A percentile compares a stretch with the other conserved stretches of the same genome.
These are phyloP conservation scores for Penicillium fimorum DNA, from an alignment of 495 filamentous ascomycete species.

Conservation along the genomic window DNA sequence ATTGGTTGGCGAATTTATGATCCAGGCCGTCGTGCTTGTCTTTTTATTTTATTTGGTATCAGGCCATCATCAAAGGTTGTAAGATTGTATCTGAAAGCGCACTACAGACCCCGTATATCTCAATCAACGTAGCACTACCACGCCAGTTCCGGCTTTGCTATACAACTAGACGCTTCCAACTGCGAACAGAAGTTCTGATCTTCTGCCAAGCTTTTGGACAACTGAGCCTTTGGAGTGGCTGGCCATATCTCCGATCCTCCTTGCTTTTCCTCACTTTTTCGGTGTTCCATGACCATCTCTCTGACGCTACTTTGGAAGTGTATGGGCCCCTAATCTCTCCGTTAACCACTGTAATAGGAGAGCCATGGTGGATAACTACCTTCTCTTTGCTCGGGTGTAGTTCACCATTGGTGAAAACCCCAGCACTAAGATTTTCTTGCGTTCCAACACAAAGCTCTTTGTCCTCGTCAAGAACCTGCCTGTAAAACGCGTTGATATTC, in stretches of 20 bases:
- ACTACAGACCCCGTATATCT: too few species aligned
- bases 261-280: conserved; percentile 34
- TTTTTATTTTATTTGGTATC: background rate
- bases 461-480: conserved; percentile 47
- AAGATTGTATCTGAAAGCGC: background rate
- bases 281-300: conserved; percentile 40
- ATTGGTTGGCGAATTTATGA: background rate
- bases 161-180: conserved; percentile 27
- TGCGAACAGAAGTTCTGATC: conserved; percentile 31
- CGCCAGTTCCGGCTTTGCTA: conserved; percentile 21
- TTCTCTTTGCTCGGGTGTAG: conserved; percentile 50
- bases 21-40: conserved; percentile 19
- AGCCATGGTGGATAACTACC: conserved; percentile 13
- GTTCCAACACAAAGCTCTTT: conserved; percentile 45
- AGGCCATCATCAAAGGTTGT: background rate
- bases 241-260: conserved; percentile 45
- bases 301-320: conserved; percentile 44
- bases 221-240: conserved; percentile 21
- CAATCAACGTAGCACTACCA: conserved; percentile 14
- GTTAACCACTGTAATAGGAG: background rate
- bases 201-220: conserved; percentile 20
- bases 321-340: conserved; percentile 31
- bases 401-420: conserved; percentile 51
- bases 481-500: conserved; percentile 44
- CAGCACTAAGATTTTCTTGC: conserved; percentile 47